Base-by-base conservation (phyloP, 106 monocot genomes). In the Apostasia ramifera region DNA sequence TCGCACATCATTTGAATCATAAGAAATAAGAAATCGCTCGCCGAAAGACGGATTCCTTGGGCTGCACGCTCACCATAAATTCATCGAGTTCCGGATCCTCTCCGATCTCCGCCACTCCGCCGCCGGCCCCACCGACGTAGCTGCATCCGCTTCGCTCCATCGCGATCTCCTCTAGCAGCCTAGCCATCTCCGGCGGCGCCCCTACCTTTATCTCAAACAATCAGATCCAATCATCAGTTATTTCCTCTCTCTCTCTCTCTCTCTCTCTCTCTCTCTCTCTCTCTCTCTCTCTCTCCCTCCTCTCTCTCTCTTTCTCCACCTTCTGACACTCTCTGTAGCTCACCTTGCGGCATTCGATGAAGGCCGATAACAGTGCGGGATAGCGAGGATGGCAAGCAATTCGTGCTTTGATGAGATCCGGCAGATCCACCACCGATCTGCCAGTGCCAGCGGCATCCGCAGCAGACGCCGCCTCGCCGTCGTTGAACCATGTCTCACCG, bases 11-110 rank as follows among this genome's bases (percentile, higher is more conserved):
- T 14, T 3, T 68, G 26, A 62, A 52, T 63, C 4, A 44, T 2
- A 47, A 43, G 55, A 13, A 65, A 44, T 10, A 51, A 42, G 44
- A 56, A 55, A 41, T 47, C 60, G 43, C 3, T 15, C 52, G 7
- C 26, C 7, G 40, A 5, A 50, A 47, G 3, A 37, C 2, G 40
- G 51, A 11, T 40, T 68, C 41, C 67, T 53, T 54, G 53, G 52
- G 5, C 10, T 7, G 40, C 10, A 8, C 40, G 53, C 53, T 14
- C 66, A 89, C 97, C 97, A 98, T 98, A 80, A 98, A 98, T 68
- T 92, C 78, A 59, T 98, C 97, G 26, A 98, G 90, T 76, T 98
- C 97, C 10, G 92, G 97, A 77, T 98, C 97, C 8, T 79, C 65
- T 2, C 87, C 90, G n/a, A 93, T 76, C 70, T 83, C 75, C 3